Percentiles rank a stretch among this genome's conserved stretches.
Evolutionary conservation across 352 stramenopile species (phyloP).

Genomic region (Peronospora belbahrii): DNA sequence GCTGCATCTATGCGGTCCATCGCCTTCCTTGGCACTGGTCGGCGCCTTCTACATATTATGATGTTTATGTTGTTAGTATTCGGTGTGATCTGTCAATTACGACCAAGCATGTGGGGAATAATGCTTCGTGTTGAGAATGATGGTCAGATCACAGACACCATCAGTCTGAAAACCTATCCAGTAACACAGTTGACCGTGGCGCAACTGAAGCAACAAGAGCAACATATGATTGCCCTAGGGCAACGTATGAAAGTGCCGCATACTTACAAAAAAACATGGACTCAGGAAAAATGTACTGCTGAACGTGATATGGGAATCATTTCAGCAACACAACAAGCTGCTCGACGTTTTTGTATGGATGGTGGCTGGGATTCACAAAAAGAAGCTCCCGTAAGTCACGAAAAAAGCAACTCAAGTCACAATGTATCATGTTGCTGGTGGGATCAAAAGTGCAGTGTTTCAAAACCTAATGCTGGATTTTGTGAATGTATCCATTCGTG

Average conservation of each 20-base stretch:
- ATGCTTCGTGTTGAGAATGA: too few species aligned
- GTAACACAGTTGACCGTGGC: too few species aligned
- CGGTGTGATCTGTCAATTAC: too few species aligned
- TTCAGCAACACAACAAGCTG: conserved; percentile 11
- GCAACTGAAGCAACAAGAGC: too few species aligned
- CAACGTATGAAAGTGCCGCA: not conserved
- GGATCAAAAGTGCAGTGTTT: conserved; percentile 29
- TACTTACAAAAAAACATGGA: not conserved
- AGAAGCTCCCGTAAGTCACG: conserved; percentile 1
- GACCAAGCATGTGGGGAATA: too few species aligned
- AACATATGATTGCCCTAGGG: too few species aligned
- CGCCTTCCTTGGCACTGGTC: too few species aligned
- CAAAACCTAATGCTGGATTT: conserved; percentile 49
- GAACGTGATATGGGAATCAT: conserved; percentile 36
- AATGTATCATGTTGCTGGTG: conserved; percentile 21
- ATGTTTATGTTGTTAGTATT: too few species aligned
- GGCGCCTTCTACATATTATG: too few species aligned
- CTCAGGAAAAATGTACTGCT: conserved; percentile 13
- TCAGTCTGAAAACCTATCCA: too few species aligned
- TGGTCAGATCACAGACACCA: too few species aligned
- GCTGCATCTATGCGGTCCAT: too few species aligned
- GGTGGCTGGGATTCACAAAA: conserved; percentile 10
- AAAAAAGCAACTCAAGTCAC: conserved; percentile 28
- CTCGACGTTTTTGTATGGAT: conserved; percentile 17
- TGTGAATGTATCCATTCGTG: conserved; percentile 19